Percentiles rank a stretch among this genome's conserved stretches.
Conservation (phyloP, 2,329 filamentous ascomycete genomes). For the Curvularia eragrostidis region DNA sequence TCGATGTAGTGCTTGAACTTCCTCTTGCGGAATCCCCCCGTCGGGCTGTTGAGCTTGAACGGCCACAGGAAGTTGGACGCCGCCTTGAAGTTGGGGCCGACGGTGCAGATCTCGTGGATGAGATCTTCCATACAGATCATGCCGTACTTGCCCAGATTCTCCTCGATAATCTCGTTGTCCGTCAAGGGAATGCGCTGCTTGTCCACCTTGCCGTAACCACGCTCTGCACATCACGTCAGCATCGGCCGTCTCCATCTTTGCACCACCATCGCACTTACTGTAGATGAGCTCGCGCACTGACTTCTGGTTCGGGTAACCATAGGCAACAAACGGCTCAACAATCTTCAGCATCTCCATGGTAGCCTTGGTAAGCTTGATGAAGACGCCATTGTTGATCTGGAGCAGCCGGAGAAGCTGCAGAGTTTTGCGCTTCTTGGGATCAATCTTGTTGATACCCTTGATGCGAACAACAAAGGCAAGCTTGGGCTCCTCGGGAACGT, state of each 20-base stretch:
- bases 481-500: slow-evolving; percentile 93
- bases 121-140: slow-evolving; percentile 99
- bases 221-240: slow-evolving; percentile 52
- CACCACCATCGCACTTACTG: slow-evolving; percentile 82
- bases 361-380: slow-evolving; percentile 97
- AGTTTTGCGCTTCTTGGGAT: slow-evolving; percentile 99
- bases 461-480: slow-evolving; percentile 98
- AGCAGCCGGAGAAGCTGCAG: slow-evolving; percentile 98
- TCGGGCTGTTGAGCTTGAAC: slow-evolving; percentile 99
- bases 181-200: slow-evolving; percentile 97
- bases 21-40: slow-evolving; percentile 90
- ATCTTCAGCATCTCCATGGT: slow-evolving; percentile 96
- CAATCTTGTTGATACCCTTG: slow-evolving; percentile 99
- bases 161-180: slow-evolving; percentile 97
- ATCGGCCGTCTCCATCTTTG: slow-evolving; percentile 45
- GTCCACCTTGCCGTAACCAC: slow-evolving; percentile 98
- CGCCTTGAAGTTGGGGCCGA: slow-evolving; percentile 98
- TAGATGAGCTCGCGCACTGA: slow-evolving; percentile 98
- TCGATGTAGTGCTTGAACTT: slow-evolving; percentile 99
- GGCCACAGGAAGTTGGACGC: slow-evolving; percentile 99
- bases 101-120: slow-evolving; percentile 96
- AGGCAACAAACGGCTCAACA: slow-evolving; percentile 98
- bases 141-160: slow-evolving; percentile 92
- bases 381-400: slow-evolving; percentile 99
- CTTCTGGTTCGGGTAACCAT: slow-evolving; percentile 99